A percentile compares a stretch with the other conserved stretches of the same genome.
Conservation (phyloP, 345 rosid species). For the Citrus trifoliata region DNA sequence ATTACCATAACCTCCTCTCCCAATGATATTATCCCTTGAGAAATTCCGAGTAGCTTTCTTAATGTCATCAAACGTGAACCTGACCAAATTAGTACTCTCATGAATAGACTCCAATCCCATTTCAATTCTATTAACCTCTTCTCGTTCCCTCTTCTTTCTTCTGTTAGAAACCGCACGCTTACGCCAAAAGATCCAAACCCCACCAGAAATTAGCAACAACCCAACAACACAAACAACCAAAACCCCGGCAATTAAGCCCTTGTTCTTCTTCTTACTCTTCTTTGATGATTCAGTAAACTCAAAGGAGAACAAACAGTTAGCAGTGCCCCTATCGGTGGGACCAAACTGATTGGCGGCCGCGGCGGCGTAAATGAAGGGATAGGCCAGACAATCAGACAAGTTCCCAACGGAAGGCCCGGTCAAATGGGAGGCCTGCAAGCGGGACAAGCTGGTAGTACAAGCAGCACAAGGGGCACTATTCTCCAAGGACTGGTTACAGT, state of each 20-base stretch:
- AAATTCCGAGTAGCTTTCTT: conserved; percentile 71
- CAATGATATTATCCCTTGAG: conserved; percentile 62
- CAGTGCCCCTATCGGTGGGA: conserved; percentile 63
- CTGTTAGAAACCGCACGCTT: conserved; percentile 25
- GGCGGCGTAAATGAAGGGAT: conserved; percentile 68
- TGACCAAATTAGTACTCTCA: conserved; percentile 65
- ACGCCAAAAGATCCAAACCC: conserved; percentile 43
- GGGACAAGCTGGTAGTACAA: conserved; percentile 54
- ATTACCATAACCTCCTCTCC: conserved; percentile 90
- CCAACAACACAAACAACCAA: conserved; percentile 26
- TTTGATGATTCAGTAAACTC: conserved; percentile 20
- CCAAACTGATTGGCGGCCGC: conserved; percentile 58
- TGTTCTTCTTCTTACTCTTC: conserved; percentile 17
- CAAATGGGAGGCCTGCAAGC: conserved; percentile 40
- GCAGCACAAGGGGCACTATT: conserved; percentile 73
- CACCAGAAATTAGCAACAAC: conserved; percentile 30
- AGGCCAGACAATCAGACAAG: conserved; percentile 62
- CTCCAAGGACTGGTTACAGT: conserved; percentile 65
- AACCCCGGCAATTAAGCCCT: conserved; percentile 29
- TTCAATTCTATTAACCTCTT: conserved; percentile 25
- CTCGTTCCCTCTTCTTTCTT: conserved; percentile 26
- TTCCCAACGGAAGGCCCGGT: conserved; percentile 51
- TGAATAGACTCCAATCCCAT: conserved; percentile 50
- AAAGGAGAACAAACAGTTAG: conserved; percentile 60
- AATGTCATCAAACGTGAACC: conserved; percentile 71